Evolutionary conservation across 2,329 filamentous ascomycete genomes (phyloP).

Genomic region (Penicillium sp.): DNA sequence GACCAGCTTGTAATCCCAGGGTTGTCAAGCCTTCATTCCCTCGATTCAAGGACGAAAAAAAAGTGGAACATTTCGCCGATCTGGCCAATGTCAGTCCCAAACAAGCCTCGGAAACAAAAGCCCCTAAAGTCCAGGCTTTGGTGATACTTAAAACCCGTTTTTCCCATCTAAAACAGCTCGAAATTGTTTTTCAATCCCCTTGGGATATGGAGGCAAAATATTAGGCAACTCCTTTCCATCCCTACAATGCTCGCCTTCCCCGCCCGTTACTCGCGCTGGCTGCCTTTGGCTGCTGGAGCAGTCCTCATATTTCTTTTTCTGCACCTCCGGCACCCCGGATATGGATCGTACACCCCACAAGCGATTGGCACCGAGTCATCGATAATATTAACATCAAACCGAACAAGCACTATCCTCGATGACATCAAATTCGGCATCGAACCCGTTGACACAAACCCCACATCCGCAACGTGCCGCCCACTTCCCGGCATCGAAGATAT

Average conservation of each 20-base stretch:
- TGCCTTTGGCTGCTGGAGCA: slow-evolving; percentile 13
- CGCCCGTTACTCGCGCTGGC: slow-evolving; percentile 23
- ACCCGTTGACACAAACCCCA: neutral
- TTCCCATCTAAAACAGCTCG: slow-evolving; percentile 6
- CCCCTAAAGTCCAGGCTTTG: slow-evolving; percentile 3
- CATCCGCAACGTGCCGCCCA: slow-evolving; percentile 26
- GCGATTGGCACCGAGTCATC: neutral
- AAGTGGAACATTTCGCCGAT: slow-evolving; percentile 7
- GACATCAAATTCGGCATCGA: neutral
- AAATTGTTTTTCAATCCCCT: neutral
- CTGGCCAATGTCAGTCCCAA: slow-evolving; percentile 11
- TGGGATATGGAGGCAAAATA: neutral
- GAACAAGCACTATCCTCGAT: neutral
- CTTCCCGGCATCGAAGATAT: slow-evolving; percentile 51
- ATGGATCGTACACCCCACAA: neutral
- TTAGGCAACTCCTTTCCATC: neutral
- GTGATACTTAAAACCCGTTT: neutral
- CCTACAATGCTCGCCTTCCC: slow-evolving; percentile 16
- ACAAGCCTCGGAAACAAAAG: slow-evolving; percentile 9
- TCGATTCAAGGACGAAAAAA: slow-evolving; percentile 5
- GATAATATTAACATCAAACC: neutral
- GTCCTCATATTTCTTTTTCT: slow-evolving; percentile 16
- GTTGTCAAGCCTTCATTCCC: slow-evolving; percentile 9
- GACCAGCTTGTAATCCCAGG: neutral
- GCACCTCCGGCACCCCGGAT: slow-evolving; percentile 10